phyloP scores from a whole-genome alignment of 768 basidiomycete species.

The Tulasnella sp. region DNA sequence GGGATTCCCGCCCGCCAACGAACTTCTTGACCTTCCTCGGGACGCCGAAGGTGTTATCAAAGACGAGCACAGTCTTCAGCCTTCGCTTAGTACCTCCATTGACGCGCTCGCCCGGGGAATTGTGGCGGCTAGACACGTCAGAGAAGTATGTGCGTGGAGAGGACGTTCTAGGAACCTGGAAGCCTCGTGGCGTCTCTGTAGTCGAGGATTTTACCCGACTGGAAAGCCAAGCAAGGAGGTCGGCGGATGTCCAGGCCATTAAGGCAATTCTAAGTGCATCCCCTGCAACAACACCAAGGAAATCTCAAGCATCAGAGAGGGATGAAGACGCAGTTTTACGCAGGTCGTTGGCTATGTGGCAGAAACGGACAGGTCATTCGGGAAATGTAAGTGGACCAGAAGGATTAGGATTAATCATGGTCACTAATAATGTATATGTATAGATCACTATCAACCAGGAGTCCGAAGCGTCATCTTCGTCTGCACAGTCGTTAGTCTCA shows the following conservation, averaged over 20 bases:
- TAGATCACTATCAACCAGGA: slow-evolving; percentile 75
- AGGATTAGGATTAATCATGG: slow-evolving; percentile 21
- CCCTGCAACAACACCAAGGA: neutral
- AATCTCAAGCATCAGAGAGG: slow-evolving; percentile 28
- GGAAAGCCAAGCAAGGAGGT: slow-evolving; percentile 56
- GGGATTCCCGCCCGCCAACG: slow-evolving; percentile 78
- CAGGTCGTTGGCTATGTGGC: slow-evolving; percentile 71
- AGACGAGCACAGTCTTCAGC: slow-evolving; percentile 75
- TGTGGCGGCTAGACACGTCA: slow-evolving; percentile 92
- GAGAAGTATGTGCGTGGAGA: slow-evolving; percentile 94
- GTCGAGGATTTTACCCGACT: slow-evolving; percentile 77
- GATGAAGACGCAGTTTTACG: slow-evolving; percentile 47
- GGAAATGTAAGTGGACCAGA: slow-evolving; percentile 49
- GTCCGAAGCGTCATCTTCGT: slow-evolving; percentile 27
- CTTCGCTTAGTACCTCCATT: slow-evolving; percentile 73
- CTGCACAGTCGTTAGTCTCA: slow-evolving; percentile 27
- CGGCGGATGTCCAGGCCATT: slow-evolving; percentile 86
- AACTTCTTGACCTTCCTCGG: slow-evolving; percentile 67
- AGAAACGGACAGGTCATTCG: slow-evolving; percentile 64
- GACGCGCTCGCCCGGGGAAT: slow-evolving; percentile 75
- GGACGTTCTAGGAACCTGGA: slow-evolving; percentile 73
- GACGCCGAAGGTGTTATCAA: slow-evolving; percentile 63
- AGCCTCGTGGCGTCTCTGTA: slow-evolving; percentile 75
- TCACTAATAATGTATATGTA: slow-evolving; percentile 10
- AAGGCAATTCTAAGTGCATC: slow-evolving; percentile 50